These are phyloP conservation scores for Nitzschia sp. DNA, from an alignment of 108 stramenopile species.

Conservation along the genomic window DNA sequence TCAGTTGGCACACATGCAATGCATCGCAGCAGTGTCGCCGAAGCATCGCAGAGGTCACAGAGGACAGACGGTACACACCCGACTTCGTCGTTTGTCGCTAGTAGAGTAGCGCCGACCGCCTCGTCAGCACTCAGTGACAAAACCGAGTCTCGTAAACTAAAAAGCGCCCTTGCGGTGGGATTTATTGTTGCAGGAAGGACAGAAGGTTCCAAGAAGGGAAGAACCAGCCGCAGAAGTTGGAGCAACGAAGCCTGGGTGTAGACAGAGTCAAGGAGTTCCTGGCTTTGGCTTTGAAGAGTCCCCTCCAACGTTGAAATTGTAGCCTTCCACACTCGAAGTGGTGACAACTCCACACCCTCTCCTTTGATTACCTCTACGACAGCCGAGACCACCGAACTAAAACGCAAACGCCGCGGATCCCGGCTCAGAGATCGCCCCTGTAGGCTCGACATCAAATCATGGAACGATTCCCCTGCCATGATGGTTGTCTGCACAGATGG, in stretches of 20 bases:
- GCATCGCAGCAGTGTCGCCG: slow-evolving; percentile 34
- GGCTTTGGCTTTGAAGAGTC: slow-evolving; percentile 31
- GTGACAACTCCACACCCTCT: slow-evolving; percentile 28
- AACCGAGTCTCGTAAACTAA: slow-evolving; percentile 49
- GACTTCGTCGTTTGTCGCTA: slow-evolving; percentile 40
- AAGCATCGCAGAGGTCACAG: slow-evolving; percentile 30
- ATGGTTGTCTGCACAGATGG: too few species aligned
- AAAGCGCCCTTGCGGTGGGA: slow-evolving; percentile 47
- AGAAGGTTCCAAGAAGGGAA: slow-evolving; percentile 49
- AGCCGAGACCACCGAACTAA: slow-evolving; percentile 48
- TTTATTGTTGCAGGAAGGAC: slow-evolving; percentile 54
- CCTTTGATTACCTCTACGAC: slow-evolving; percentile 36
- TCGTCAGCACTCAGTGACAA: slow-evolving; percentile 33
- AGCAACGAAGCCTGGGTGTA: slow-evolving; percentile 59
- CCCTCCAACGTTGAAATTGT: slow-evolving; percentile 53
- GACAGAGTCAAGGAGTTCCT: slow-evolving; percentile 28
- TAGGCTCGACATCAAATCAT: slow-evolving; percentile 3
- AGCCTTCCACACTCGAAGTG: slow-evolving; percentile 36
- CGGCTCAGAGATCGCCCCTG: slow-evolving; percentile 7
- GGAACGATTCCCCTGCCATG: neutral
- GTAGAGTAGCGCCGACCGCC: slow-evolving; percentile 12
- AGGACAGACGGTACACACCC: slow-evolving; percentile 36
- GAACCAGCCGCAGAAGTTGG: slow-evolving; percentile 50
- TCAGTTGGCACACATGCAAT: slow-evolving; percentile 1
- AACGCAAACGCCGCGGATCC: slow-evolving; percentile 49